Evolutionary conservation across 257 asterid species (phyloP).

Genomic region (Thymus quinquecostatus): DNA sequence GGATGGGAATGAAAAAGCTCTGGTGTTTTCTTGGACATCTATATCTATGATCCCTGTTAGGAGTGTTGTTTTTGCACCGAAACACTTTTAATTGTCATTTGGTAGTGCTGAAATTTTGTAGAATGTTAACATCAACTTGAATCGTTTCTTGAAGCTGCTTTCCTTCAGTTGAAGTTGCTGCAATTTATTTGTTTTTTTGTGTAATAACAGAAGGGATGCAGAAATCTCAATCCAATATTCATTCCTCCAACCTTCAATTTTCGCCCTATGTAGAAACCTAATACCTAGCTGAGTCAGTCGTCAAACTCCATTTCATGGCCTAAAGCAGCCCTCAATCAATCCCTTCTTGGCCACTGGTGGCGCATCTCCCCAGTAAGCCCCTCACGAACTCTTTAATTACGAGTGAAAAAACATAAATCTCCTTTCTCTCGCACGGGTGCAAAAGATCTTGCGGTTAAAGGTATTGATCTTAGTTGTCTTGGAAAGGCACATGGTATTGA

Average conservation of each 20-base stretch:
- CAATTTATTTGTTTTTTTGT: too few relatives aligned
- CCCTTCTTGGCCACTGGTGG: conserved; percentile 54
- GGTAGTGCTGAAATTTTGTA: too few relatives aligned
- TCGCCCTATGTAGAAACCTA: conserved; percentile 43
- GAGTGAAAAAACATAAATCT: too few relatives aligned
- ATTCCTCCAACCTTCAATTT: conserved; percentile 83
- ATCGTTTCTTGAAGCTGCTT: too few relatives aligned
- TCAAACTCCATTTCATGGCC: conserved; percentile 35
- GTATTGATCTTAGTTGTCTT: conserved; percentile 59
- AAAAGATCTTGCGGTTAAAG: not conserved
- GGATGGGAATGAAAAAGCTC: too few relatives aligned
- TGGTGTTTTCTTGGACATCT: too few relatives aligned
- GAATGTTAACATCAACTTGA: too few relatives aligned
- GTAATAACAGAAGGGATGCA: conserved; percentile 30
- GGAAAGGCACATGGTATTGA: conserved; percentile 74
- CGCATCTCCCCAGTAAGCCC: conserved; percentile 71
- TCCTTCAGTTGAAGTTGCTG: too few relatives aligned
- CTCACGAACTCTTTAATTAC: conserved; percentile 67
- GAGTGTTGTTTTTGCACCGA: too few relatives aligned
- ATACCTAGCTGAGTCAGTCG: conserved; percentile 36
- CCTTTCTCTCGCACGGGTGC: too few relatives aligned
- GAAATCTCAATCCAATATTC: conserved; percentile 72
- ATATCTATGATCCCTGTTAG: too few relatives aligned
- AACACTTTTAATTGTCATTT: too few relatives aligned
- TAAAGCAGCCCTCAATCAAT: conserved; percentile 54